Conservation (phyloP, 176 grass and related monocot genomes). For the Carex parvula region DNA sequence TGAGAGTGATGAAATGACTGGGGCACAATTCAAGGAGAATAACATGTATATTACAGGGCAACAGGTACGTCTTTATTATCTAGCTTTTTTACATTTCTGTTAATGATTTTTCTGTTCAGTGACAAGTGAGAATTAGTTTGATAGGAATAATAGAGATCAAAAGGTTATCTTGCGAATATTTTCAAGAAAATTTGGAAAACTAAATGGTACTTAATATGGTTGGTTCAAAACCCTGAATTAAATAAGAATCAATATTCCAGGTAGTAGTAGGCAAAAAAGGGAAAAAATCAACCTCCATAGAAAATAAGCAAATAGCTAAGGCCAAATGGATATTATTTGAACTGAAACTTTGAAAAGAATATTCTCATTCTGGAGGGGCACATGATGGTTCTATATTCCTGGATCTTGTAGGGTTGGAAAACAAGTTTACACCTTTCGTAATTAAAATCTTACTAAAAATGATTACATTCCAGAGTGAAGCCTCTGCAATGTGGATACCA, state of each 20-base stretch:
- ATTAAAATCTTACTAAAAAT: conserved; percentile 7
- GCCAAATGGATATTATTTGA: too few species aligned
- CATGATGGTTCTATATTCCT: background rate
- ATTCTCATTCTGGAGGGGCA: background rate
- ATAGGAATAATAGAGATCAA: background rate
- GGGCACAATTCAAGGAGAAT: conserved; percentile 74
- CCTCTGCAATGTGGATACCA: conserved; percentile 60
- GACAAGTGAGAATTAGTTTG: background rate
- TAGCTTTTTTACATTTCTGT: background rate
- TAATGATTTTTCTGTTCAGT: background rate
- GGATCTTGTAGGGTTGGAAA: background rate
- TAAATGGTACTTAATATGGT: background rate
- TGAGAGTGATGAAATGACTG: conserved; percentile 55
- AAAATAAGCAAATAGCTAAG: too few species aligned
- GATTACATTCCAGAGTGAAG: conserved; percentile 51
- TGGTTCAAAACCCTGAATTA: too few species aligned
- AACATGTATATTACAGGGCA: conserved; percentile 67
- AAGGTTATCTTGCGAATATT: conserved; percentile 10
- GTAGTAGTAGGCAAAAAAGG: too few species aligned
- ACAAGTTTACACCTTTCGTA: background rate
- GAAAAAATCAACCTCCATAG: too few species aligned
- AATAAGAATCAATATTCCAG: too few species aligned
- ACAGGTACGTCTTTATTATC: conserved; percentile 44
- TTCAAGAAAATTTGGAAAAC: background rate
- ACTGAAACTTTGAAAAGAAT: background rate